Evolutionary conservation across 202 grass and related monocot genomes (phyloP).

Genomic region (Sporobolus alterniflorus): DNA sequence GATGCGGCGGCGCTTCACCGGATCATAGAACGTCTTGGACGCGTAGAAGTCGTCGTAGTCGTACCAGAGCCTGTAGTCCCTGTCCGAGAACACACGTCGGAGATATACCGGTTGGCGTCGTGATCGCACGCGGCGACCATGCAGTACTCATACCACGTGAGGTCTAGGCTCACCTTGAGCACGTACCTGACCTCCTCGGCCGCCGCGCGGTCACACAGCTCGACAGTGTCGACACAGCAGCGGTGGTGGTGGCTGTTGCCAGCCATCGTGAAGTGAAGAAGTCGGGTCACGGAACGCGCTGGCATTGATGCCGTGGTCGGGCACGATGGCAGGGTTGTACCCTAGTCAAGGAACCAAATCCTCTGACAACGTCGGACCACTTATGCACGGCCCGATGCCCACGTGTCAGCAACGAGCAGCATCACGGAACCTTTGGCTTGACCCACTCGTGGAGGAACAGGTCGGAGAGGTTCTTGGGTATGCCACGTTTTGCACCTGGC

Average conservation of each 20-base stretch:
- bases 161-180: conserved; percentile 76
- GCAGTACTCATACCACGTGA: conserved; percentile 61
- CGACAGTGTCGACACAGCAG: conserved; percentile 32
- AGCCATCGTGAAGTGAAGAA: conserved; percentile 51
- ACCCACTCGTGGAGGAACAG: conserved; percentile 62
- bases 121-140: conserved; percentile 57
- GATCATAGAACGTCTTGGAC: conserved; percentile 80
- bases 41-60: conserved; percentile 89
- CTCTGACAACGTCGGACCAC: no score
- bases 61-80: conserved; percentile 46
- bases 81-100: conserved; percentile 42
- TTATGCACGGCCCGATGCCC: no score
- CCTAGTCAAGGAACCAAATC: no score
- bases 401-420: no score
- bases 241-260: conserved; percentile 13
- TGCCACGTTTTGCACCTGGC: conserved; percentile 69
- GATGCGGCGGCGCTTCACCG: conserved; percentile 52
- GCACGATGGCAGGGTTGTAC: conserved; percentile 70
- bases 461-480: conserved; percentile 73
- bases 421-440: no score
- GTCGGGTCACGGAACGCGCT: conserved; percentile 77
- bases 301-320: conserved; percentile 44
- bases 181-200: conserved; percentile 54
- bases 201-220: background rate
- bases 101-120: conserved; percentile 42